Conservation (phyloP, 2,329 filamentous ascomycete species). For the Fusarium sp. region DNA sequence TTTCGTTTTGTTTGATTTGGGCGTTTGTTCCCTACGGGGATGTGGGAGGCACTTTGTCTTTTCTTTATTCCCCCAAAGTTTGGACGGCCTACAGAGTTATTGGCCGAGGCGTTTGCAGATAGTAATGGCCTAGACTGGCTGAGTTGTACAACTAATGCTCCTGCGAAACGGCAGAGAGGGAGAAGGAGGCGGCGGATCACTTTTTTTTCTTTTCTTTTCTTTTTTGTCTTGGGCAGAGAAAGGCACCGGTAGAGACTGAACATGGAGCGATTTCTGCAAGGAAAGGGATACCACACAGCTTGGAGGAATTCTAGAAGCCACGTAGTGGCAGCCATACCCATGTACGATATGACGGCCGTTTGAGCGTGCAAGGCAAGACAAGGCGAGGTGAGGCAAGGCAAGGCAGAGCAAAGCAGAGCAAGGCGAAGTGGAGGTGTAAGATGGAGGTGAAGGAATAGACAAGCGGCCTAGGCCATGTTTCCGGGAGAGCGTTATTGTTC, state of each 20-base stretch:
- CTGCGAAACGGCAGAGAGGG: constrained; percentile 39
- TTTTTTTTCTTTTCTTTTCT: background rate
- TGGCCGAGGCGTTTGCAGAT: constrained; percentile 42
- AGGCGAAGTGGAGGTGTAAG: constrained; percentile 16
- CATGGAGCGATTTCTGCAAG: constrained; percentile 15
- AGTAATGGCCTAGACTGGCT: constrained; percentile 36
- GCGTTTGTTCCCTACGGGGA: constrained; percentile 42
- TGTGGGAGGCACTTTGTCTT: constrained; percentile 39
- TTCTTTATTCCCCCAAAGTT: constrained; percentile 32
- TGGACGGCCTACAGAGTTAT: constrained; percentile 33
- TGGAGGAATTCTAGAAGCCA: constrained; percentile 18
- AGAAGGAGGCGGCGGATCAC: constrained; percentile 29
- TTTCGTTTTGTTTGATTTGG: constrained; percentile 31
- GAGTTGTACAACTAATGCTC: constrained; percentile 45
- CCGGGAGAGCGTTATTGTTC: background rate
- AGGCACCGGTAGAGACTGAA: constrained; percentile 27
- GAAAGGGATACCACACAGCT: constrained; percentile 23
- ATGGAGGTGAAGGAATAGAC: constrained; percentile 25
- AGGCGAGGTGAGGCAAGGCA: background rate
- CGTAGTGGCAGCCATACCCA: constrained; percentile 13
- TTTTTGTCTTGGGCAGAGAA: constrained; percentile 9
- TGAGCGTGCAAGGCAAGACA: constrained; percentile 5
- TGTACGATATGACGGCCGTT: constrained; percentile 30
- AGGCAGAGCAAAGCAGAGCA: background rate
- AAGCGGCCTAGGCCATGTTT: constrained; percentile 26